phyloP scores from a whole-genome alignment of 2,329 filamentous ascomycete genomes.

The Tolypocladium inflatum region DNA sequence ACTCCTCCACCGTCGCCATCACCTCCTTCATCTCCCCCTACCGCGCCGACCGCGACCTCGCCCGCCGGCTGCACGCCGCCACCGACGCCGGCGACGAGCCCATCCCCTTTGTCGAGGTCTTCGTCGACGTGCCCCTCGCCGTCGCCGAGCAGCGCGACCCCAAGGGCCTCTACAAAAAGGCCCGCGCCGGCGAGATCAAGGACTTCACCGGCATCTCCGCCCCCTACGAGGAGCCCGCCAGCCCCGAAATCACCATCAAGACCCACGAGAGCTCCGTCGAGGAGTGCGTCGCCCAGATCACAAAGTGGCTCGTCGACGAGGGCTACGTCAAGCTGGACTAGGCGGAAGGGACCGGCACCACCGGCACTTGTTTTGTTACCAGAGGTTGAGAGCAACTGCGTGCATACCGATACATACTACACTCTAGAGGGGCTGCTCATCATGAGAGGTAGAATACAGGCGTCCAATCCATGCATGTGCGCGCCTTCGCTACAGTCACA shows the following conservation, averaged over 20 bases:
- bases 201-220: constrained; percentile 95
- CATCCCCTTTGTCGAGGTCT: constrained; percentile 88
- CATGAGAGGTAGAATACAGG: constrained; percentile 18
- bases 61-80: constrained; percentile 67
- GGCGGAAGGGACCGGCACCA: background rate
- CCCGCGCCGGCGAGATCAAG: constrained; percentile 84
- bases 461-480: constrained; percentile 7
- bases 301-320: constrained; percentile 65
- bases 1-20: constrained; percentile 76
- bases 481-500: background rate
- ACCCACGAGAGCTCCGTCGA: constrained; percentile 77
- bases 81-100: constrained; percentile 50
- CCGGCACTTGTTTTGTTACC: background rate
- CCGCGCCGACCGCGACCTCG: constrained; percentile 72
- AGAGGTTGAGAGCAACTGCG: background rate
- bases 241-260: constrained; percentile 78
- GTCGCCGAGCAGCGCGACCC: constrained; percentile 92
- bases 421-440: background rate
- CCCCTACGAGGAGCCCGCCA: constrained; percentile 83
- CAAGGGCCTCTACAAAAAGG: constrained; percentile 98
- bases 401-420: background rate
- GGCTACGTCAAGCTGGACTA: constrained; percentile 31
- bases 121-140: constrained; percentile 81
- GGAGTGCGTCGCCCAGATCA: constrained; percentile 80
- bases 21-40: constrained; percentile 98